Evolutionary conservation across 2,329 filamentous ascomycete genomes (phyloP).

Genomic region (Dothideomycetidae sp.): DNA sequence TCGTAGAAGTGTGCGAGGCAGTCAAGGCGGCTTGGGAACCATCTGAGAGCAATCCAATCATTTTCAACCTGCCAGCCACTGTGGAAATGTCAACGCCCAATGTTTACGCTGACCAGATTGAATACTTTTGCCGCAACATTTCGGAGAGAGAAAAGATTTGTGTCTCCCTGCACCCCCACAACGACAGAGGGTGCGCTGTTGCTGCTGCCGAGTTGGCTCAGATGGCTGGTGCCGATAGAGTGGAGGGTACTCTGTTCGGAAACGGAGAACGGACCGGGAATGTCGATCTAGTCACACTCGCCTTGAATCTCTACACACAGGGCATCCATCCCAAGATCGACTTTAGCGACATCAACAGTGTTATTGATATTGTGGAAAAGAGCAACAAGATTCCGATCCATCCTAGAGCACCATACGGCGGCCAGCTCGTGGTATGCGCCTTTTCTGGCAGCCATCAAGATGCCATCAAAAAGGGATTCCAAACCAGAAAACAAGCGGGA

Average conservation of each 20-base stretch:
- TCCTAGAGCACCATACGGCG: constrained; percentile 77
- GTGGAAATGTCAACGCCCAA: constrained; percentile 93
- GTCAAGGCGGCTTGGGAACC: constrained; percentile 92
- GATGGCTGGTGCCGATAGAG: constrained; percentile 89
- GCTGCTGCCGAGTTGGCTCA: constrained; percentile 85
- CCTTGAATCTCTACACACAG: constrained; percentile 88
- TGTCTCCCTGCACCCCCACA: constrained; percentile 86
- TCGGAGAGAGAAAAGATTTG: constrained; percentile 72
- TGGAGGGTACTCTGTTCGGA: constrained; percentile 86
- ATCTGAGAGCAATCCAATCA: constrained; percentile 62
- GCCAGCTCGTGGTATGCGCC: constrained; percentile 79
- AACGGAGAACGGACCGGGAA: constrained; percentile 95
- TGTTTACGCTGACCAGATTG: constrained; percentile 88
- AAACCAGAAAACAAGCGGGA: constrained; percentile 48
- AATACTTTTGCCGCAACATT: constrained; percentile 84
- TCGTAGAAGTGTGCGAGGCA: constrained; percentile 70
- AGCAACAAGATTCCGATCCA: constrained; percentile 94
- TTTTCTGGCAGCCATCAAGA: constrained; percentile 91
- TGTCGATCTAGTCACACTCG: constrained; percentile 85
- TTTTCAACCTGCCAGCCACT: constrained; percentile 93
- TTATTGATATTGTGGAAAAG: constrained; percentile 81
- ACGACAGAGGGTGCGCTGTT: constrained; percentile 80
- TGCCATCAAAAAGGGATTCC: constrained; percentile 83
- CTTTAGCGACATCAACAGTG: constrained; percentile 72
- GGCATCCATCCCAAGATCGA: constrained; percentile 74